Percentiles rank a stretch among this genome's conserved stretches.
Conservation (phyloP, 2,329 filamentous ascomycete species). For the Beauveria australis region DNA sequence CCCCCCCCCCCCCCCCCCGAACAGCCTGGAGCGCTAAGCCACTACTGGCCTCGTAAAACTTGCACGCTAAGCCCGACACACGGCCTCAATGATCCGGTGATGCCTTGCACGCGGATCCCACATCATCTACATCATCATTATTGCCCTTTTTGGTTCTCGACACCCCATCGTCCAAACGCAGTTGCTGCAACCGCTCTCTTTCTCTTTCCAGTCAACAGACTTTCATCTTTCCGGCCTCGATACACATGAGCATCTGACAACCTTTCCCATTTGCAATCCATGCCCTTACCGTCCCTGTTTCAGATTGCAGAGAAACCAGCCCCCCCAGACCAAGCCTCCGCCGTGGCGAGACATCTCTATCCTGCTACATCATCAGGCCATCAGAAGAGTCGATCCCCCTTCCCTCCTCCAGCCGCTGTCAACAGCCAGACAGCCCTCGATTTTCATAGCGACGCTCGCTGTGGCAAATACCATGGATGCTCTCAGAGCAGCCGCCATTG, state of each 20-base stretch:
- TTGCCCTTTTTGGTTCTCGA: background rate
- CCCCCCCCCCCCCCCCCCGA: background rate
- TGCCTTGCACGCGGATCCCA: background rate
- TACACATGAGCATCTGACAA: background rate
- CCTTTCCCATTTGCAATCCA: background rate
- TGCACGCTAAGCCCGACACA: background rate
- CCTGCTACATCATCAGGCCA: background rate
- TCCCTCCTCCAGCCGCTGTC: background rate
- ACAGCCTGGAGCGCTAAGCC: background rate
- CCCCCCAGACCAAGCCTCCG: background rate
- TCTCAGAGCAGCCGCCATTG: conserved; percentile 7
- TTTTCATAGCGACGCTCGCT: background rate
- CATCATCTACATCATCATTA: background rate
- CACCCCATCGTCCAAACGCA: background rate
- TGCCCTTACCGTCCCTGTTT: background rate
- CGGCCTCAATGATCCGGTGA: conserved; percentile 3
- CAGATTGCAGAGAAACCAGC: background rate
- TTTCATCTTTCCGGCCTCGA: background rate
- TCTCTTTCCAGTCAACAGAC: background rate
- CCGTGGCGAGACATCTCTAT: background rate
- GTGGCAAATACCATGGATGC: background rate
- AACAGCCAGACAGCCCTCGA: background rate
- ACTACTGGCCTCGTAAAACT: background rate
- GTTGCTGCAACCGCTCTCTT: background rate
- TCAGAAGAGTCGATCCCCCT: background rate